Percentiles rank a stretch among this genome's conserved stretches.
phyloP scores from a whole-genome alignment of 768 basidiomycete species.

The Rhodotorula kratochvilovae region DNA sequence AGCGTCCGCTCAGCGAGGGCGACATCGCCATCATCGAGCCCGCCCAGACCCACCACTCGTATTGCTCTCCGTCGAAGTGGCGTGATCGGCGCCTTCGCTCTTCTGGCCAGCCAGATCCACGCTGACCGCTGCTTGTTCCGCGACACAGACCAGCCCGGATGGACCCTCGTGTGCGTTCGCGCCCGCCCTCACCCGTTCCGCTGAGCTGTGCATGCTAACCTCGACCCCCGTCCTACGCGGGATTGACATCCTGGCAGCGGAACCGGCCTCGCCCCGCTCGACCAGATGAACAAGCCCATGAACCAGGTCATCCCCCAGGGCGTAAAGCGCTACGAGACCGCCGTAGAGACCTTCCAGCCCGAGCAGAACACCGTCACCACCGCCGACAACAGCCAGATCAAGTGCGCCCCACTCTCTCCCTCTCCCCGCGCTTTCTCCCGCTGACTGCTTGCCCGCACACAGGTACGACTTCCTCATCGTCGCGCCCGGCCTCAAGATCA shows the following conservation, averaged over 20 bases:
- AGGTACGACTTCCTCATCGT: constrained; percentile 83
- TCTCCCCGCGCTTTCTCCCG: background rate
- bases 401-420: constrained; percentile 37
- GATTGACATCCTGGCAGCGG: constrained; percentile 55
- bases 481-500: constrained; percentile 79
- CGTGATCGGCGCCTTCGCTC: constrained; percentile 12
- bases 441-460: background rate
- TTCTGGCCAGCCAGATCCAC: background rate
- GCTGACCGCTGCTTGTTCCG: constrained; percentile 14
- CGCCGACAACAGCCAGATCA: constrained; percentile 57
- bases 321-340: constrained; percentile 67
- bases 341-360: constrained; percentile 62
- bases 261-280: constrained; percentile 70
- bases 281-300: constrained; percentile 60
- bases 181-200: too few species aligned
- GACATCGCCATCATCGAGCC: constrained; percentile 85
- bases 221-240: background rate
- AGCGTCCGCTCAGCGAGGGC: constrained; percentile 61
- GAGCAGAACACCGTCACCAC: constrained; percentile 68
- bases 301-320: constrained; percentile 67
- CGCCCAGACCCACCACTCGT: constrained; percentile 77
- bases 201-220: background rate
- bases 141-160: constrained; percentile 66
- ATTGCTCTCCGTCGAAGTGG: constrained; percentile 47
- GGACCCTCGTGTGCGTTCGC: constrained; percentile 54